Evolutionary conservation across 441 rosid genomes (phyloP).

Genomic region (Manihot esculenta): DNA sequence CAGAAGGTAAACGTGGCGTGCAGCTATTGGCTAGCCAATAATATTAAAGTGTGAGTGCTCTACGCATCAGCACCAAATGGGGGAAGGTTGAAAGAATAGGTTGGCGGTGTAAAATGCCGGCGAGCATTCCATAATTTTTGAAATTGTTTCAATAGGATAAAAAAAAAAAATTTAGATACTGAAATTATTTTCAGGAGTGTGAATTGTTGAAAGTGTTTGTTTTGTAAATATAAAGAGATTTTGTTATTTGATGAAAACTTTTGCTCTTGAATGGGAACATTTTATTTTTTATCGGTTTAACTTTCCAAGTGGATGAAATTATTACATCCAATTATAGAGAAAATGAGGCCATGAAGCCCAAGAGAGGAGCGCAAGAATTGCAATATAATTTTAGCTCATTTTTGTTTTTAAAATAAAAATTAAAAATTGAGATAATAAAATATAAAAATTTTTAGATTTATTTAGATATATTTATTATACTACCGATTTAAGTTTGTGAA

Average conservation of each 20-base stretch:
- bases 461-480: no score
- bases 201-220: no score
- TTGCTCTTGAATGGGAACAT: neutral
- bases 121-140: slow-evolving; percentile 9
- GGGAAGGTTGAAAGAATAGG: neutral
- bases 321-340: no score
- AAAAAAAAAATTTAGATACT: neutral
- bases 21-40: slow-evolving; percentile 32
- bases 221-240: slow-evolving; percentile 23
- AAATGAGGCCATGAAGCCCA: no score
- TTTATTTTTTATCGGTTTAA: neutral
- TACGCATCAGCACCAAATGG: neutral
- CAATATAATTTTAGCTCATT: no score
- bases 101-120: neutral
- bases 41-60: neutral
- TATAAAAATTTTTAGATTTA: no score
- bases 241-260: slow-evolving; percentile 4
- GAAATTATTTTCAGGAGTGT: no score
- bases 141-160: neutral
- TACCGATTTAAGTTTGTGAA: no score
- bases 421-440: no score
- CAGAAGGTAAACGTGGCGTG: slow-evolving; percentile 35
- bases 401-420: no score
- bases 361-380: no score
- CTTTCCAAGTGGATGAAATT: no score